phyloP scores from a whole-genome alignment of 345 rosid genomes.

The Eucalyptus pauciflora region DNA sequence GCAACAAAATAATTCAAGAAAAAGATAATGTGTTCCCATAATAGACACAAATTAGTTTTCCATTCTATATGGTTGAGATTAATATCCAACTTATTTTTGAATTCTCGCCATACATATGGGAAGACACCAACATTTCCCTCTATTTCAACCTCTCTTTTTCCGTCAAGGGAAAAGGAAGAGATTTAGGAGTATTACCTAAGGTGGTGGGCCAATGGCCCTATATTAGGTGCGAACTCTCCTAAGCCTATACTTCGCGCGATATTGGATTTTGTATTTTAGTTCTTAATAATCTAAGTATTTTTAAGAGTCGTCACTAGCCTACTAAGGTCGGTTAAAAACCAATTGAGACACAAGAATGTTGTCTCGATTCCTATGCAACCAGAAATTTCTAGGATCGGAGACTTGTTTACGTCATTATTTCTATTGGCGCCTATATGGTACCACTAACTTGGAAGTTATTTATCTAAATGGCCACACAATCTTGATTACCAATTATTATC shows the following conservation, averaged over 20 bases:
- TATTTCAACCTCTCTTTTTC: too few species aligned
- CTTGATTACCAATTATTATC: too few species aligned
- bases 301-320: rapidly evolving
- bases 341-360: too few species aligned
- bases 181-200: too few species aligned
- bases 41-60: neutral
- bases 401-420: too few species aligned
- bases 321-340: rapidly evolving
- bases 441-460: too few species aligned
- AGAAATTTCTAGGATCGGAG: rapidly evolving
- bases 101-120: neutral
- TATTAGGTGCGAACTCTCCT: rapidly evolving
- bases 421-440: too few species aligned
- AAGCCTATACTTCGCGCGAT: rapidly evolving
- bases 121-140: neutral
- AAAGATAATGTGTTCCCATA: neutral
- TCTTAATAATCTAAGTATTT: too few species aligned
- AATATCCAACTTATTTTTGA: neutral
- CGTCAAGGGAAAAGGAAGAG: too few species aligned
- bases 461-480: rapidly evolving
- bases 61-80: rapidly evolving
- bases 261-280: too few species aligned
- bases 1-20: neutral
- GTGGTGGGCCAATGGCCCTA: rapidly evolving
- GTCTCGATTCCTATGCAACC: too few species aligned